Evolutionary conservation across 768 basidiomycete genomes (phyloP), one percentile per base, ranked within the genome.

Genomic region (Trichaptum fuscoviolaceum): DNA sequence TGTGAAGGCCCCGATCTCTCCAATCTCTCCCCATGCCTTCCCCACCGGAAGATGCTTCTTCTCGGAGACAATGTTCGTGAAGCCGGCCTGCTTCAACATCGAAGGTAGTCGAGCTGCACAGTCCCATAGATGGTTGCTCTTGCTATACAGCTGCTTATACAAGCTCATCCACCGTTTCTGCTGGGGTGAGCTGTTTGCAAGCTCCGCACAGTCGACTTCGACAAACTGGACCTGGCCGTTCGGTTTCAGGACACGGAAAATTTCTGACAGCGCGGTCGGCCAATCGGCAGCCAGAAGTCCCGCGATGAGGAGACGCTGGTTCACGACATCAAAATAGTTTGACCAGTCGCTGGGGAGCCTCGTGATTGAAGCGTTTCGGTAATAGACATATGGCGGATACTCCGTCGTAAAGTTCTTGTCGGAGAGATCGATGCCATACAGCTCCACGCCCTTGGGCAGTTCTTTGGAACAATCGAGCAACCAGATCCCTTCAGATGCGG

Each of bases 141-240:
- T 61, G 25, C 23, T 34, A 18, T 61, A 61, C 59, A 61, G 42
- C 42, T 52, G 42, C 42, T 3, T 20, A 20, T 52, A 52, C 42
- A 52, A 20, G 42, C 10, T 12, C 15, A 52, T 4, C 42, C 42
- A 52, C 42, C 42, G 42, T 12, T 12, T 12, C 15, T 52, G 42
- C 42, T 52, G 42, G 6, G 42, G 15, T 2, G 15, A 3, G 15
- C 42, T 12, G 42, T 20, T 12, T 2, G 42, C 42, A 20, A 52
- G 42, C 42, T 52, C 42, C 10, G 42, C 42, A 12, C 20, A 20
- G 42, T 52, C 42, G 42, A 61, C 25, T 24, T 79, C 77, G 35
- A 75, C 66, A 18, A 78, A 67, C 58, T 79, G 78, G 3, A 70
- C 70, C 27, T 73, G 76, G 7, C 77, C 78, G 1, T 77, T 76